Percentiles rank a stretch among this genome's conserved stretches.
Evolutionary conservation across 2,329 filamentous ascomycete genomes (phyloP).

Genomic region (Sordariomycetes sp.): DNA sequence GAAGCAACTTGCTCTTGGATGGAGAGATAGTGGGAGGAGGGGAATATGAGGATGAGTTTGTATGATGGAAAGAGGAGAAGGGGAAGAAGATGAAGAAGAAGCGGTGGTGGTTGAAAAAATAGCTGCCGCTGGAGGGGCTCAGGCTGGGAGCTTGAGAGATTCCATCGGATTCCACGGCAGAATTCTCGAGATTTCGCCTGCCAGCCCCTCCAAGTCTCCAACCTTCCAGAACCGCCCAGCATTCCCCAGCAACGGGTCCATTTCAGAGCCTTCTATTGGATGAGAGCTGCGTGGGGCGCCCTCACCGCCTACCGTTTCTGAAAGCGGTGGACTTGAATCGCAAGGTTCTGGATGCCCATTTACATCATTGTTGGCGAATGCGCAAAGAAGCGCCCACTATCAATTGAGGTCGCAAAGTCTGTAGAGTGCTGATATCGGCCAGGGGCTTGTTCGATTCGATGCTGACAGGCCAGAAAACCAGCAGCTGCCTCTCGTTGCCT

Average conservation of each 20-base stretch:
- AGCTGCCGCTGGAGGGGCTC: too few relatives aligned
- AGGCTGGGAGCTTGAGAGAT: constrained; percentile 25
- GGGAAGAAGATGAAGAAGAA: constrained; percentile 4
- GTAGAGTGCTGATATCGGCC: too few relatives aligned
- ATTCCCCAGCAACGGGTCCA: neutral
- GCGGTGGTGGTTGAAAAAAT: constrained; percentile 23
- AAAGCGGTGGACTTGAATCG: too few relatives aligned
- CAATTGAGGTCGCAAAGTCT: too few relatives aligned
- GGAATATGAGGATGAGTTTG: too few relatives aligned
- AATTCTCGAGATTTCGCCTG: constrained; percentile 1
- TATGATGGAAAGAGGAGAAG: constrained; percentile 11
- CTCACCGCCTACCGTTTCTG: neutral
- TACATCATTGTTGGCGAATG: too few relatives aligned
- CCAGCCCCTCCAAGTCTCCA: constrained; percentile 3
- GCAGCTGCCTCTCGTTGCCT: too few relatives aligned
- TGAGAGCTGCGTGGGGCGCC: neutral
- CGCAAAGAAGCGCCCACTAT: too few relatives aligned
- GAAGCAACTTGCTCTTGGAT: too few relatives aligned
- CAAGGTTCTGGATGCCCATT: too few relatives aligned
- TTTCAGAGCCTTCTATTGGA: neutral
- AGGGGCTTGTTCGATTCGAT: too few relatives aligned
- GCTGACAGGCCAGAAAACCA: too few relatives aligned
- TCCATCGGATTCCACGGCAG: constrained; percentile 36
- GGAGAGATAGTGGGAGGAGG: constrained; percentile 5
- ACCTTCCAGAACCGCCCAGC: constrained; percentile 1